Conservation (phyloP, 2,329 filamentous ascomycete species). For the Cordyceps cicadae region DNA sequence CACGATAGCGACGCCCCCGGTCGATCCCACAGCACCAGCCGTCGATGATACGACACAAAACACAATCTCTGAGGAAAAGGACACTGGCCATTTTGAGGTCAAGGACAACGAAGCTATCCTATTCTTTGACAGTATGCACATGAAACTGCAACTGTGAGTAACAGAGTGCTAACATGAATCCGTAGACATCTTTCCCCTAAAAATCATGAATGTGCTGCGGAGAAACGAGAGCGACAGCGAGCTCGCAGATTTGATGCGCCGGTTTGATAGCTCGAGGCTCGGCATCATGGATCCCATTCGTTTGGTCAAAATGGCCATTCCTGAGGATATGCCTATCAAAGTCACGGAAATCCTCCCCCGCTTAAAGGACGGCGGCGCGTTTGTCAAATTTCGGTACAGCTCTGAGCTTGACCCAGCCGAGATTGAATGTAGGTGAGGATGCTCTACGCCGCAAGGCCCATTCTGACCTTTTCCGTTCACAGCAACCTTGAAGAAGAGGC, state of each 20-base stretch:
- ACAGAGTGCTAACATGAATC: slow-evolving; percentile 1
- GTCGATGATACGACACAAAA: slow-evolving; percentile 12
- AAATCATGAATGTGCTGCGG: slow-evolving; percentile 45
- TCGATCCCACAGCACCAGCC: background rate
- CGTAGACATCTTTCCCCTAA: slow-evolving; percentile 75
- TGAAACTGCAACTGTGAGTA: background rate
- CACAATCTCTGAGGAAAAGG: slow-evolving; percentile 45
- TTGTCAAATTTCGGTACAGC: slow-evolving; percentile 69
- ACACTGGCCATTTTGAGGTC: slow-evolving; percentile 74
- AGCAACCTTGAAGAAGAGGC: slow-evolving; percentile 50
- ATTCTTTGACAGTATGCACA: slow-evolving; percentile 73
- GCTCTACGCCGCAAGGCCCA: background rate
- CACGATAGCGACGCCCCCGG: slow-evolving; percentile 12
- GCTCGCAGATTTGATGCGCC: slow-evolving; percentile 40
- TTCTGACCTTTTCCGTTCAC: slow-evolving; percentile 11
- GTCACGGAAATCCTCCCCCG: slow-evolving; percentile 77
- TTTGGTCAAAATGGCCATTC: slow-evolving; percentile 54
- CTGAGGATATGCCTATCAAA: slow-evolving; percentile 52
- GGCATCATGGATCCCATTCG: slow-evolving; percentile 44
- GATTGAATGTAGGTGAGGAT: slow-evolving; percentile 31
- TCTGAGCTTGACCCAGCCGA: slow-evolving; percentile 29
- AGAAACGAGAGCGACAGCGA: slow-evolving; percentile 43
- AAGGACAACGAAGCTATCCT: slow-evolving; percentile 70
- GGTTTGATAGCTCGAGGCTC: slow-evolving; percentile 43
- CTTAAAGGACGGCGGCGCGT: slow-evolving; percentile 85